phyloP scores from a whole-genome alignment of 176 grass and related monocot genomes.

The Alopecurus myosuroides region DNA sequence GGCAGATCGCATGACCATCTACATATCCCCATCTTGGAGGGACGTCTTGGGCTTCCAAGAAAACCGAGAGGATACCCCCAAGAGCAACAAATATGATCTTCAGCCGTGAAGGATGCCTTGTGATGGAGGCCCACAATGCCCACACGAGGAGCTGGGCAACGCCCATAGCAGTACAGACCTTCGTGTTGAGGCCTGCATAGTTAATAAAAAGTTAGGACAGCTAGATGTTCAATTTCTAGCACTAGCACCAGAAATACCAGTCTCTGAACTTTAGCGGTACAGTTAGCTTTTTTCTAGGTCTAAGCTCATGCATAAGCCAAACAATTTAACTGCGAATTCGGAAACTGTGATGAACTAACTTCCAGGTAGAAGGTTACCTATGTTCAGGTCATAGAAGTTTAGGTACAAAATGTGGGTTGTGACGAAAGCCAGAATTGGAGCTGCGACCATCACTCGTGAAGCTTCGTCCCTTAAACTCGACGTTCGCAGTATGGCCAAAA shows the following conservation, averaged over 20 bases:
- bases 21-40: conserved; percentile 71
- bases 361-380: conserved; percentile 45
- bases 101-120: conserved; percentile 62
- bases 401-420: conserved; percentile 95
- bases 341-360: background rate
- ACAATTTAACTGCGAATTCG: background rate
- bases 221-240: background rate
- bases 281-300: background rate
- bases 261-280: background rate
- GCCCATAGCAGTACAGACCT: conserved; percentile 57
- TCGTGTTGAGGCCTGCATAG: conserved; percentile 65
- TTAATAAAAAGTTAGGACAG: conserved; percentile 7
- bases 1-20: conserved; percentile 65
- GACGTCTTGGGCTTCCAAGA: conserved; percentile 66
- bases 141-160: conserved; percentile 60
- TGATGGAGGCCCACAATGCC: conserved; percentile 63
- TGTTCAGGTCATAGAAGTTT: conserved; percentile 84
- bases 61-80: conserved; percentile 27
- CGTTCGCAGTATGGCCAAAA: conserved; percentile 65
- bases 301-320: background rate
- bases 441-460: conserved; percentile 87
- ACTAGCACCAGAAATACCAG: background rate
- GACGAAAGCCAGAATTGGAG: conserved; percentile 87
- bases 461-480: conserved; percentile 67
- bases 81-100: conserved; percentile 57